phyloP scores from a whole-genome alignment of 2,329 filamentous ascomycete species.

The Apiospora sp. region DNA sequence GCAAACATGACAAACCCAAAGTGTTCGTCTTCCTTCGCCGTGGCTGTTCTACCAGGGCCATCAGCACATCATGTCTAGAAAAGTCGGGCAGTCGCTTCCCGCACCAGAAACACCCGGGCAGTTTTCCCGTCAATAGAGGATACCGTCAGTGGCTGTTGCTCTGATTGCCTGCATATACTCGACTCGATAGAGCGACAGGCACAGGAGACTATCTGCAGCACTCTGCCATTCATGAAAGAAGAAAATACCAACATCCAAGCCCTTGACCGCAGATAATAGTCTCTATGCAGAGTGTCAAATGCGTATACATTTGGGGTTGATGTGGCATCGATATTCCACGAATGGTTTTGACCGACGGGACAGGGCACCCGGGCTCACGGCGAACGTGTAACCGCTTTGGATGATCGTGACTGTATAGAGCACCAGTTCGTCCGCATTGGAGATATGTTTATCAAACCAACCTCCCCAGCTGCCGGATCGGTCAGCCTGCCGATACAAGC shows the following conservation, averaged over 20 bases:
- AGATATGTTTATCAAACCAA: not conserved
- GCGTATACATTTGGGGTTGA: not conserved
- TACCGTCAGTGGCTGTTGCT: not conserved
- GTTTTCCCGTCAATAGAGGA: not conserved
- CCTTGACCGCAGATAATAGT: not conserved
- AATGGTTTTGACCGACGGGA: not conserved
- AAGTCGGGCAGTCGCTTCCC: not conserved
- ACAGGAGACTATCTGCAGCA: not conserved
- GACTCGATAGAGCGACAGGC: not conserved
- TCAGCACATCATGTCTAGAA: not conserved
- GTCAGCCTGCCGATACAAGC: constrained; percentile 4
- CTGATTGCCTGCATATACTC: not conserved
- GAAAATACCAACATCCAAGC: not conserved
- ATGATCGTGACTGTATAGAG: not conserved
- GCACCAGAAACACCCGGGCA: not conserved
- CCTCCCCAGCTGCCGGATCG: constrained; percentile 1
- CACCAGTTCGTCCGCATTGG: not conserved
- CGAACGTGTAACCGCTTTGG: not conserved
- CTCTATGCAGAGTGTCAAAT: not conserved
- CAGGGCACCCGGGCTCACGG: not conserved
- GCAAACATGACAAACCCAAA: not conserved
- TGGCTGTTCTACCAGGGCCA: not conserved
- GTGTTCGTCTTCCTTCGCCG: not conserved
- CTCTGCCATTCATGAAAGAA: not conserved
- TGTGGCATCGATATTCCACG: not conserved